Conservation (phyloP, 257 asterid species). For the Nicotiana undulata region DNA sequence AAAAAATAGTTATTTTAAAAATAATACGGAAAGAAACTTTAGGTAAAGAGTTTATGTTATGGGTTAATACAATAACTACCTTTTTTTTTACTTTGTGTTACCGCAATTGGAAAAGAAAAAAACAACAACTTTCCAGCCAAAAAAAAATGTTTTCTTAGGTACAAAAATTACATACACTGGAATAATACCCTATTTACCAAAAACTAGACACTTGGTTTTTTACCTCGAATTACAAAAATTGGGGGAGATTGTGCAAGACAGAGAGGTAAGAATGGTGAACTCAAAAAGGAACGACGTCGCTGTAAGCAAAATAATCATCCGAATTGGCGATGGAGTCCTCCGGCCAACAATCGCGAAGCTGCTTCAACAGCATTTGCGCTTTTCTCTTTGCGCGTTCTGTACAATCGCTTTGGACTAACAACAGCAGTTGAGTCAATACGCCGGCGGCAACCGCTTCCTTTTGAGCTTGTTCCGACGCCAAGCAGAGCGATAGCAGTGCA, state of each 20-base stretch:
- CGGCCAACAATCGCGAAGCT: slow-evolving; percentile 84
- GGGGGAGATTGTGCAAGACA: neutral
- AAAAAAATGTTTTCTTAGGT: slow-evolving; percentile 18
- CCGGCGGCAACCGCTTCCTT: slow-evolving; percentile 76
- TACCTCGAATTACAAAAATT: neutral
- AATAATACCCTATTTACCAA: slow-evolving; percentile 27
- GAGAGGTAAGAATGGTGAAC: neutral
- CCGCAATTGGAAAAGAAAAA: neutral
- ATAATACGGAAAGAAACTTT: neutral
- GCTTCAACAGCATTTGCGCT: slow-evolving; percentile 88
- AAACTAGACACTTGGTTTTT: neutral
- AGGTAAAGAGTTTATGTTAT: neutral
- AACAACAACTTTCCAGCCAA: slow-evolving; percentile 1
- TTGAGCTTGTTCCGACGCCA: slow-evolving; percentile 59
- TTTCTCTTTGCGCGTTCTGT: slow-evolving; percentile 93
- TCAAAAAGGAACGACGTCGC: slow-evolving; percentile 73
- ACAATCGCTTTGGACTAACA: slow-evolving; percentile 93
- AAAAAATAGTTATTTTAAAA: too few species aligned
- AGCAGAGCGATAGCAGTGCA: slow-evolving; percentile 71
- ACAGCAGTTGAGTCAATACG: slow-evolving; percentile 63
- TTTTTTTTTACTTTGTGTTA: neutral
- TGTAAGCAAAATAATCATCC: slow-evolving; percentile 59
- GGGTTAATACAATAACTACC: neutral
- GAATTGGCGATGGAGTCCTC: slow-evolving; percentile 48
- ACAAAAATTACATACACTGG: slow-evolving; percentile 30